Conservation (phyloP, 1,139 yeast genomes). For the Protomyces lactucae-debilis region DNA sequence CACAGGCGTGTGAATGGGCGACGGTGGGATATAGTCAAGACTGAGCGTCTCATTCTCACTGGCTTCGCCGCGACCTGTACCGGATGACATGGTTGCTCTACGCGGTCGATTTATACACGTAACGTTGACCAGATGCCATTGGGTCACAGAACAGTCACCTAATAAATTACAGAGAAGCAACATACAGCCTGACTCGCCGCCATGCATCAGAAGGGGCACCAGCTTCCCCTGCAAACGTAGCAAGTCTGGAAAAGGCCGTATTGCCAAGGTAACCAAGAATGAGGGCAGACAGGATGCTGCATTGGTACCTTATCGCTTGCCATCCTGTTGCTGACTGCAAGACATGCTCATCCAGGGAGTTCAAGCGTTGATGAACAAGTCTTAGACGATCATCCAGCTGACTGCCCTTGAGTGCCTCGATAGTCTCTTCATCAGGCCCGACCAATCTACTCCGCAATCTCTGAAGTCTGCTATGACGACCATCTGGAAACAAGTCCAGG, state of each 20-base stretch:
- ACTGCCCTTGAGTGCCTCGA: neutral
- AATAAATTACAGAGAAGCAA: neutral
- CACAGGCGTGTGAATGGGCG: neutral
- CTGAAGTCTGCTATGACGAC: neutral
- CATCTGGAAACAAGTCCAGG: neutral
- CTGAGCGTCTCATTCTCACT: neutral
- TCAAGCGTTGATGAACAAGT: neutral
- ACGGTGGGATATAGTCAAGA: neutral
- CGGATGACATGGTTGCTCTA: neutral
- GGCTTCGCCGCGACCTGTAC: neutral
- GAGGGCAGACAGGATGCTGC: neutral
- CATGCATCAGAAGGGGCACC: constrained; percentile 19
- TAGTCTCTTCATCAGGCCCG: neutral
- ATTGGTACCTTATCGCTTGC: neutral
- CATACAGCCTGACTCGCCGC: constrained; percentile 2
- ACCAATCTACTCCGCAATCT: neutral
- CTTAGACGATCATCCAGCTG: neutral
- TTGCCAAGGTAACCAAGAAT: neutral
- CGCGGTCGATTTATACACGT: too few species aligned
- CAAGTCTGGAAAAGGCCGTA: constrained; percentile 2
- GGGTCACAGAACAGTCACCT: too few species aligned
- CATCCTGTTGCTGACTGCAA: neutral
- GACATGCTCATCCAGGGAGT: neutral
- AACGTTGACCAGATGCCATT: too few species aligned
- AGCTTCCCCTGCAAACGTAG: constrained; percentile 22